Evolutionary conservation across 164 flowering plant genomes (phyloP).

Genomic region (Dillenia suffruticosa): DNA sequence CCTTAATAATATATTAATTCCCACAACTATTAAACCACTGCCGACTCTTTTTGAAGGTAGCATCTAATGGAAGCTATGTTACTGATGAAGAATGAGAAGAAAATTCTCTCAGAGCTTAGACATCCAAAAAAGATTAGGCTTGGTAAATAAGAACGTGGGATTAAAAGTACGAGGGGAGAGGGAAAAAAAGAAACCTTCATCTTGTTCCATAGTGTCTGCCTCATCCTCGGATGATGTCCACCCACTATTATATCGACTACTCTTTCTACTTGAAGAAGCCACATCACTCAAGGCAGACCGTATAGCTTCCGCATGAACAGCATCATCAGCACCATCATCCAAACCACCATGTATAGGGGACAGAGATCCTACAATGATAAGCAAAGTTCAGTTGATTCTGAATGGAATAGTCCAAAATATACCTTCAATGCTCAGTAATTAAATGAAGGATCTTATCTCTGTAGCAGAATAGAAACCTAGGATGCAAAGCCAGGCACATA

Average conservation of each 20-base stretch:
- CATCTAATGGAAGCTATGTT: too few species aligned
- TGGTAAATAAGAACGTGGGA: background rate
- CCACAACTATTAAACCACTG: too few species aligned
- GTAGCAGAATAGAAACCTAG: too few species aligned
- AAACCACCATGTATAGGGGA: constrained; percentile 53
- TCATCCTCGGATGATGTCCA: constrained; percentile 98
- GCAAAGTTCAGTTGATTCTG: constrained; percentile 1
- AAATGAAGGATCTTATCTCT: too few species aligned
- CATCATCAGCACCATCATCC: constrained; percentile 39
- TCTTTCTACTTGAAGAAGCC: constrained; percentile 63
- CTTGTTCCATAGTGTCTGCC: constrained; percentile 77
- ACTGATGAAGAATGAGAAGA: too few species aligned
- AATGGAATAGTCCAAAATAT: background rate
- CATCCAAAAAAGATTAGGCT: background rate
- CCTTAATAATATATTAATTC: too few species aligned
- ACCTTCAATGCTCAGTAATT: background rate
- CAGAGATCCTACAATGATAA: constrained; percentile 45
- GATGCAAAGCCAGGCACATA: too few species aligned
- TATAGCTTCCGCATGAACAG: constrained; percentile 71
- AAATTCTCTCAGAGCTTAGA: too few species aligned
- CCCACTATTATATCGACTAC: constrained; percentile 31
- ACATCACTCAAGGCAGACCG: constrained; percentile 65
- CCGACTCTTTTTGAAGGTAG: too few species aligned
- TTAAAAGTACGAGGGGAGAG: background rate
- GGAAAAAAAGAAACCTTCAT: constrained; percentile 36